Evolutionary conservation across 2,329 filamentous ascomycete species (phyloP), one percentile per base, ranked within the genome.

Genomic region (Sclerotinia spermophila): DNA sequence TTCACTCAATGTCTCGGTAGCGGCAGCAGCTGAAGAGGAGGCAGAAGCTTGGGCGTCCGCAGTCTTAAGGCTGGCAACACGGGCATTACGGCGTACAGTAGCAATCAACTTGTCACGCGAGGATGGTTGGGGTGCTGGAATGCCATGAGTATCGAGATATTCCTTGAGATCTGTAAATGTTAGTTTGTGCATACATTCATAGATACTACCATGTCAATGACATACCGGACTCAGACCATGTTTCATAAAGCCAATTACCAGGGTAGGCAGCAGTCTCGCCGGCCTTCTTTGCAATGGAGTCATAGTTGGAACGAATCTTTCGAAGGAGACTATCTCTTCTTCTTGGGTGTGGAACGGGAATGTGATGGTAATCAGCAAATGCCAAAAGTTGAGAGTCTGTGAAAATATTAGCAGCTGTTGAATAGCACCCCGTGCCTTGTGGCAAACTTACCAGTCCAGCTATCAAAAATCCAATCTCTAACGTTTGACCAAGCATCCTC

Each of bases 401-500:
- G 93, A 65, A 59, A 19, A 42, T 38, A 24, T 71, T 35, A 71
- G 58, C 44, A 38, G 40, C 24, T 19, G 42, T 5, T 5, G 13
- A 27, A 65, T 21, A 3, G 19, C 19, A 30, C 40, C 24, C 21
- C 10, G 27, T 2, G 38, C 15, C 8, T 21, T 44, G 3, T 7
- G 33, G 17, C 24, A 38, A 53, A 10, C 19, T 64, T 42, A 64
- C 65, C 68, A 58, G 61, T 67, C 68, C 82, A 92, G 89, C 83
- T 87, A 80, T 98, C 93, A 78, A 98, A 91, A 76, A 98, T 92
- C 96, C 96, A 98, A 77, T 95, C 91, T 81, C 92, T 93, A 62
- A 93, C 88, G 76, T 84, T 91, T 65, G 83, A 80, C 82, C 92
- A 94, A 35, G 92, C 89, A 60, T 90, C 85, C 72, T 92, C 87